These are phyloP conservation scores for Monosporascus sp. DNA, from an alignment of 2,329 filamentous ascomycete genomes.

Conservation along the genomic window DNA sequence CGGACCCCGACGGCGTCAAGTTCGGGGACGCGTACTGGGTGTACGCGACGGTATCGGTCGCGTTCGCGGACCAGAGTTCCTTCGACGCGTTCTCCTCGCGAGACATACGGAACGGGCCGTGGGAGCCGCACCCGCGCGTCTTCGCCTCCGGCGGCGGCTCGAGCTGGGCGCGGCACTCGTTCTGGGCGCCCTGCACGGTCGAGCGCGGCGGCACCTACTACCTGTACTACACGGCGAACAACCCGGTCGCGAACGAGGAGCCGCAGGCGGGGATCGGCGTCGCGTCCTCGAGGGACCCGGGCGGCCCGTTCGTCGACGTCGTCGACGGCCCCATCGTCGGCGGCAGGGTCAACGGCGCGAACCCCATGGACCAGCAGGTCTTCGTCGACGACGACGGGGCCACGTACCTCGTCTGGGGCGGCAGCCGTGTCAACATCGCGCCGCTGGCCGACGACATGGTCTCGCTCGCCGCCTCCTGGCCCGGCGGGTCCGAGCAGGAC, in stretches of 20 bases:
- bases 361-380: slow-evolving; percentile 4
- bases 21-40: slow-evolving; percentile 1
- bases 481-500: not conserved
- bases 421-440: slow-evolving; percentile 1
- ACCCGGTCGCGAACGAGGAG: slow-evolving; percentile 2
- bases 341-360: not conserved
- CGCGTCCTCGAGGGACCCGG: not conserved
- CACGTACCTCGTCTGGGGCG: slow-evolving; percentile 4
- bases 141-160: not conserved
- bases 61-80: not conserved
- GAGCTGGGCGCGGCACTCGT: slow-evolving; percentile 1
- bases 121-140: not conserved
- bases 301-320: slow-evolving; percentile 1
- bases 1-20: slow-evolving; percentile 3
- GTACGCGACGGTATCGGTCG: slow-evolving; percentile 2
- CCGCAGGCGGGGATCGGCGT: slow-evolving; percentile 1
- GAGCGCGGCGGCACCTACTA: slow-evolving; percentile 1
- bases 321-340: not conserved
- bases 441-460: slow-evolving; percentile 4
- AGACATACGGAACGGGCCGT: not conserved
- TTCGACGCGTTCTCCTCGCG: slow-evolving; percentile 1
- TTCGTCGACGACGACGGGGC: slow-evolving; percentile 1
- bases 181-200: slow-evolving; percentile 5
- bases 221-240: slow-evolving; percentile 5
- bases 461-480: not conserved